Evolutionary conservation across 176 grass and related monocot species (phyloP).

Genomic region (Aegilops umbellulata): DNA sequence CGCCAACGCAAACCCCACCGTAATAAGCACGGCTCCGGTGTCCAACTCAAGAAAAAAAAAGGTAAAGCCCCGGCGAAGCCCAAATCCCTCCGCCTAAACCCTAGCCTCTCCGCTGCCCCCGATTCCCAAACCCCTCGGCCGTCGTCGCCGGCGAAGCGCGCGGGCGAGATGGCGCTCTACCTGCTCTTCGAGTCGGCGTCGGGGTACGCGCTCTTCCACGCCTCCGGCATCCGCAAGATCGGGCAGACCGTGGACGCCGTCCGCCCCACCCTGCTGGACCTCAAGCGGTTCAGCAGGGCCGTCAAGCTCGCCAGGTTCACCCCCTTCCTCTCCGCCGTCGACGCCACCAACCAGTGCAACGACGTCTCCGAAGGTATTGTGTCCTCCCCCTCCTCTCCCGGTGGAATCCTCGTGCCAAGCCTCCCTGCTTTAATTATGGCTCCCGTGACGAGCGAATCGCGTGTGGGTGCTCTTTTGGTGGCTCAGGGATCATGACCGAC

Average conservation of each 20-base stretch:
- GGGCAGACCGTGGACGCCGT: slow-evolving; percentile 71
- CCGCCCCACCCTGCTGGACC: slow-evolving; percentile 51
- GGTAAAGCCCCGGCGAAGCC: neutral
- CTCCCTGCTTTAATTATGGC: neutral
- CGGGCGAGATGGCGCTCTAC: slow-evolving; percentile 64
- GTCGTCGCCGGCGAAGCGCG: slow-evolving; percentile 23
- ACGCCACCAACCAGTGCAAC: slow-evolving; percentile 81
- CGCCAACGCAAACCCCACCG: neutral
- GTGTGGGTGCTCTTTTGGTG: neutral
- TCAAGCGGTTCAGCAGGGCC: slow-evolving; percentile 72
- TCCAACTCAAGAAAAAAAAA: too few relatives aligned
- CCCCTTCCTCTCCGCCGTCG: slow-evolving; percentile 62
- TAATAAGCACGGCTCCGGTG: neutral
- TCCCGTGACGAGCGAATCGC: neutral
- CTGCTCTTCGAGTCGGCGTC: slow-evolving; percentile 80
- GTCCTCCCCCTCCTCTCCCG: neutral
- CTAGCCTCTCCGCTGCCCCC: neutral
- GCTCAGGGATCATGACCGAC: slow-evolving; percentile 68
- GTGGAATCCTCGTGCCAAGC: neutral
- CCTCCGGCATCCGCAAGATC: slow-evolving; percentile 68
- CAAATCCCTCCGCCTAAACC: neutral
- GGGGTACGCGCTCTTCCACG: slow-evolving; percentile 67
- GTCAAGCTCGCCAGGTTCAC: slow-evolving; percentile 71
- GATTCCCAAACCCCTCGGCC: neutral
- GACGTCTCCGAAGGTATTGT: slow-evolving; percentile 67